Evolutionary conservation across 495 filamentous ascomycete species (phyloP).

Genomic region (Venustampulla echinocandica): DNA sequence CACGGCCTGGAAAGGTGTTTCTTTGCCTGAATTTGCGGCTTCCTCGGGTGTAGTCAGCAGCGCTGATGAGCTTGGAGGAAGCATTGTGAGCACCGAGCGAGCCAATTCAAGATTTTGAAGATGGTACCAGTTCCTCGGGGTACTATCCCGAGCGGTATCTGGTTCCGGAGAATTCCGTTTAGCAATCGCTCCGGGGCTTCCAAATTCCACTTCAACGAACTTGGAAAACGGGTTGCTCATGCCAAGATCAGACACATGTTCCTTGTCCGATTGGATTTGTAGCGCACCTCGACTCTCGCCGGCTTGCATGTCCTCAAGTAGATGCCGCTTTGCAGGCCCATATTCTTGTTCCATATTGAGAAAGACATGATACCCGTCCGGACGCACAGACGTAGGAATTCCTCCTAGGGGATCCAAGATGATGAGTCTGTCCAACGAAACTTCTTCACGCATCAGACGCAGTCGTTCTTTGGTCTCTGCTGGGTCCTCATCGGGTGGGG

Average conservation of each 20-base stretch:
- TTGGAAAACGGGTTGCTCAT: constrained; percentile 40
- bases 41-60: constrained; percentile 80
- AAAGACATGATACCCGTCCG: constrained; percentile 72
- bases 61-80: constrained; percentile 80
- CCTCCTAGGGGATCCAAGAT: constrained; percentile 83
- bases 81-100: constrained; percentile 55
- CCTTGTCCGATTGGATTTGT: neutral
- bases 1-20: constrained; percentile 35
- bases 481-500: constrained; percentile 35
- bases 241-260: constrained; percentile 16
- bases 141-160: neutral
- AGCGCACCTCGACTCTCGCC: constrained; percentile 1
- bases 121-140: constrained; percentile 34
- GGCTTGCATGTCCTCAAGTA: constrained; percentile 26
- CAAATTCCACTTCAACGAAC: constrained; percentile 33
- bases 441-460: constrained; percentile 39
- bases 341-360: constrained; percentile 94
- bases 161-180: neutral
- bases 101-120: constrained; percentile 66
- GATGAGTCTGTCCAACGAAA: constrained; percentile 77
- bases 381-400: constrained; percentile 61
- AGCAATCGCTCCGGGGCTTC: constrained; percentile 15
- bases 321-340: constrained; percentile 50
- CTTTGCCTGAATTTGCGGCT: constrained; percentile 55
- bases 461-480: constrained; percentile 35